Conservation (phyloP, 2,329 filamentous ascomycete species). For the Aureobasidium melanogenum region DNA sequence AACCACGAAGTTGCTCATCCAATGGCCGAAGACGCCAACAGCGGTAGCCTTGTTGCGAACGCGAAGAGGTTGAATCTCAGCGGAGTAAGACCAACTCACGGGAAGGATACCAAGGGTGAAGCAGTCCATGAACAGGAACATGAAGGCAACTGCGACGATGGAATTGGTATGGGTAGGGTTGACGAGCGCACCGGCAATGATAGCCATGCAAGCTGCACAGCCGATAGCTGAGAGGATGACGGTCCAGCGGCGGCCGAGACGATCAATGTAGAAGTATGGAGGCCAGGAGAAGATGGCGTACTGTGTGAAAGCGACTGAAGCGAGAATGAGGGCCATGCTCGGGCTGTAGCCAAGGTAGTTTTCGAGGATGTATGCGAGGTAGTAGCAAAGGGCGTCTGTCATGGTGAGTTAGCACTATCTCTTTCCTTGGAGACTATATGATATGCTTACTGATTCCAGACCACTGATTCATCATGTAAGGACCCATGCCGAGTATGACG, state of each 20-base stretch:
- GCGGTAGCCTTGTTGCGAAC: constrained; percentile 42
- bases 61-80: constrained; percentile 40
- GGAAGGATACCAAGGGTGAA: constrained; percentile 43
- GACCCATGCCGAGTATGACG: constrained; percentile 26
- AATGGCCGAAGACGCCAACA: constrained; percentile 34
- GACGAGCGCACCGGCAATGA: constrained; percentile 14
- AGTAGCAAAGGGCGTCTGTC: constrained; percentile 32
- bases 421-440: neutral
- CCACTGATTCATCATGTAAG: constrained; percentile 21
- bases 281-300: constrained; percentile 32
- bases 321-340: constrained; percentile 17
- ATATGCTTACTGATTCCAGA: constrained; percentile 17
- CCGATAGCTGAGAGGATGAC: constrained; percentile 20
- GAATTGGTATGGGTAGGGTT: neutral
- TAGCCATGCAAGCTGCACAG: constrained; percentile 20
- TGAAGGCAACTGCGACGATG: constrained; percentile 26
- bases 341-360: constrained; percentile 16
- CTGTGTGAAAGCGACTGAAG: constrained; percentile 21
- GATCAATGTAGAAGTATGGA: constrained; percentile 32
- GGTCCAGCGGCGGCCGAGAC: constrained; percentile 28
- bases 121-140: constrained; percentile 46
- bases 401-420: constrained; percentile 15
- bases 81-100: constrained; percentile 32
- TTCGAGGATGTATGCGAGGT: constrained; percentile 44
- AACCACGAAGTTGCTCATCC: constrained; percentile 22